Conservation (phyloP, 352 stramenopile genomes). For the Pythium utonaiense region DNA sequence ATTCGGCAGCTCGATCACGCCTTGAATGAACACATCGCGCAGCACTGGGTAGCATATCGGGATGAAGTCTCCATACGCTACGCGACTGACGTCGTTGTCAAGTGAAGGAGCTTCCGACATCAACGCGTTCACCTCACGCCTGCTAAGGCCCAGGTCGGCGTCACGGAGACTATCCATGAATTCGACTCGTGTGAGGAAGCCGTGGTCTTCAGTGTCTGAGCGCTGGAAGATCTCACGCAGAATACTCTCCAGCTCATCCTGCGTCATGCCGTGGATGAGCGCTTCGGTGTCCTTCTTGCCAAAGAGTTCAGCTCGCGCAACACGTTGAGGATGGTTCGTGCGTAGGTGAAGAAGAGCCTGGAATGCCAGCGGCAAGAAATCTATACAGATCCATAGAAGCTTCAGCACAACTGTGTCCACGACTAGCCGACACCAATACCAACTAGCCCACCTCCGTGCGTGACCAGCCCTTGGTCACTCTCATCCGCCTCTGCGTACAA, state of each 20-base stretch:
- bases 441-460: conserved; percentile 33
- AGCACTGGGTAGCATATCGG: conserved; percentile 60
- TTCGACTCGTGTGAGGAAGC: conserved; percentile 38
- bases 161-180: conserved; percentile 72
- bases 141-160: conserved; percentile 60
- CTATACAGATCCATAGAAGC: too few relatives aligned
- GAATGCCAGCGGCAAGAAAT: conserved; percentile 49
- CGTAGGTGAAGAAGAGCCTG: conserved; percentile 46
- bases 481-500: conserved; percentile 67
- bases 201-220: conserved; percentile 48
- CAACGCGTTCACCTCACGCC: conserved; percentile 73
- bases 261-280: conserved; percentile 77
- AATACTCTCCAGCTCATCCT: conserved; percentile 78
- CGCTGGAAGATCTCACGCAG: conserved; percentile 76
- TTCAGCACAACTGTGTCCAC: too few relatives aligned
- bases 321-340: conserved; percentile 39
- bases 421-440: too few relatives aligned
- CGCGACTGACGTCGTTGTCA: conserved; percentile 21
- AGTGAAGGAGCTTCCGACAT: conserved; percentile 55
- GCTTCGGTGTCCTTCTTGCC: conserved; percentile 40
- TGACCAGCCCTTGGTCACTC: conserved; percentile 50
- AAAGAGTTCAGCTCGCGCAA: conserved; percentile 38
- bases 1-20: conserved; percentile 57
- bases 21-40: conserved; percentile 44
- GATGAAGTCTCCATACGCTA: conserved; percentile 57